A percentile compares a stretch with the other conserved stretches of the same genome.
These are phyloP conservation scores for Fulvia fulva DNA, from an alignment of 2,329 filamentous ascomycete species.

Conservation along the genomic window DNA sequence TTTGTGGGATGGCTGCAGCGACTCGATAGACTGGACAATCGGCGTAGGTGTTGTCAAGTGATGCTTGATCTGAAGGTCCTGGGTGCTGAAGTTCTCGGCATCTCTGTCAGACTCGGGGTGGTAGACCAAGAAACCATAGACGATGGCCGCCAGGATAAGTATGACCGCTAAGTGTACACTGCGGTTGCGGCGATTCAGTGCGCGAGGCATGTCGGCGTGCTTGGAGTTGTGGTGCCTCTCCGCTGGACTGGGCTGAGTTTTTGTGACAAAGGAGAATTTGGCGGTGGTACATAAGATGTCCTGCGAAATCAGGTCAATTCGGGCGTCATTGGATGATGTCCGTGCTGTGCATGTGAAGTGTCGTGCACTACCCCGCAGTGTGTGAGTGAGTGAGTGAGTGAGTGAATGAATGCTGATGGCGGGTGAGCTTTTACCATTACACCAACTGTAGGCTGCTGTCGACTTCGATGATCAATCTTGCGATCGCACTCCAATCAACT, in stretches of 20 bases:
- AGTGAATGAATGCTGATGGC: not conserved
- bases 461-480: too few species aligned
- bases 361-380: too few species aligned
- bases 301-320: too few species aligned
- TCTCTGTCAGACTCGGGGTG: not conserved
- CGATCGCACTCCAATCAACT: too few species aligned
- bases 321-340: too few species aligned
- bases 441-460: not conserved
- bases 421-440: not conserved
- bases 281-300: too few species aligned
- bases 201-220: not conserved
- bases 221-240: too few species aligned
- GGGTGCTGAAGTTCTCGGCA: not conserved
- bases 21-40: not conserved
- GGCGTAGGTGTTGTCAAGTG: not conserved
- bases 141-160: not conserved
- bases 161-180: not conserved
- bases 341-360: too few species aligned
- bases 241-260: too few species aligned
- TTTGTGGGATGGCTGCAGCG: not conserved
- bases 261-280: too few species aligned
- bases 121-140: not conserved
- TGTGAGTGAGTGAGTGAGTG: too few species aligned
- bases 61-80: not conserved
- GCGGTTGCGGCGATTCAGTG: not conserved